Conservation (phyloP, 257 asterid species). For the Nicotiana benthamiana region DNA sequence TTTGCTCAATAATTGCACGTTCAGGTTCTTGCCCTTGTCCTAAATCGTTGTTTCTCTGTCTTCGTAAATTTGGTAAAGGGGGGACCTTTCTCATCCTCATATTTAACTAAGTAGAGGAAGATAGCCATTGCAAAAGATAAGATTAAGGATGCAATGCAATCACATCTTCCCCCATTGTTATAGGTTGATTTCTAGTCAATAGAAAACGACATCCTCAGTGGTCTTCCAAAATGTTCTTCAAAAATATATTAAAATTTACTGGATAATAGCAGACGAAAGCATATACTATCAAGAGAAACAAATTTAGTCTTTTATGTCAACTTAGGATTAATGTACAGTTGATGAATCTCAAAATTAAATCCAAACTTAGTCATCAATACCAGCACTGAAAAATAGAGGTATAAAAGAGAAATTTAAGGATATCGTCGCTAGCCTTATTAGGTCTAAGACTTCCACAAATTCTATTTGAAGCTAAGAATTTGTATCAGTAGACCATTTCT, state of each 20-base stretch:
- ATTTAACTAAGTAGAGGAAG: background rate
- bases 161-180: background rate
- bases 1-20: background rate
- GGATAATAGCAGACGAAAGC: background rate
- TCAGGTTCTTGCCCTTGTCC: background rate
- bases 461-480: background rate
- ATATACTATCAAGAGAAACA: background rate
- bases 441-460: background rate
- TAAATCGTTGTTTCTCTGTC: background rate
- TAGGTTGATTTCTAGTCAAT: background rate
- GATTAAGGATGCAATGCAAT: background rate
- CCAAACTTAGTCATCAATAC: background rate
- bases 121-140: background rate
- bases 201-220: background rate
- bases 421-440: background rate
- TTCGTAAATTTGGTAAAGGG: background rate
- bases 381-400: background rate
- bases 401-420: background rate
- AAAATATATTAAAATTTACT: background rate
- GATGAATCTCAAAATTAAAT: background rate
- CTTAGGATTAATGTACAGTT: background rate
- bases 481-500: background rate
- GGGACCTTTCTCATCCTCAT: background rate
- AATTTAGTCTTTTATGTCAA: background rate
- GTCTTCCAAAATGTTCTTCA: background rate